Evolutionary conservation across 257 asterid genomes (phyloP).

Genomic region (Solanum chiquidenum): DNA sequence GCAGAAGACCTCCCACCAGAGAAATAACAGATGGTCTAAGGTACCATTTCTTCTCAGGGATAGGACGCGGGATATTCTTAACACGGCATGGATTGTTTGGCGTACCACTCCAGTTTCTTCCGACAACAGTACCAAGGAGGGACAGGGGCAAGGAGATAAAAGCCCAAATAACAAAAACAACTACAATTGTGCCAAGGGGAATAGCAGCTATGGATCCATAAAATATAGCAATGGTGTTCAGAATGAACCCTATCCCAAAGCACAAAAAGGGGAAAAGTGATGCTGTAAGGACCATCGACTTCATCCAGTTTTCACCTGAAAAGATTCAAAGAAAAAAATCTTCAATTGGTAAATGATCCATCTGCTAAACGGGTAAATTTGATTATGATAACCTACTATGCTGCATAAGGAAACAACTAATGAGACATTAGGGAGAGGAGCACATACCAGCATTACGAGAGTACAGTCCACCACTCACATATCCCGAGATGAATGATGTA

Average conservation of each 20-base stretch:
- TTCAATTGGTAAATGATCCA: neutral
- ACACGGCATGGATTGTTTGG: slow-evolving; percentile 83
- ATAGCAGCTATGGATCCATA: slow-evolving; percentile 75
- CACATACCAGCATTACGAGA: slow-evolving; percentile 66
- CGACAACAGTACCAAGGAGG: slow-evolving; percentile 70
- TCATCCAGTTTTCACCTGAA: slow-evolving; percentile 75
- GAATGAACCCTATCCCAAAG: slow-evolving; percentile 50
- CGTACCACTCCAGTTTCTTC: slow-evolving; percentile 73
- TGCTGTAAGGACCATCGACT: slow-evolving; percentile 74
- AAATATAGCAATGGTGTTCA: slow-evolving; percentile 65
- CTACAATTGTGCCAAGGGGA: slow-evolving; percentile 66
- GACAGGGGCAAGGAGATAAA: slow-evolving; percentile 75
- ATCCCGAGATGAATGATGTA: slow-evolving; percentile 79
- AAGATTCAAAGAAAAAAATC: neutral
- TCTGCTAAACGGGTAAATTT: neutral
- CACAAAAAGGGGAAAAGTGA: slow-evolving; percentile 74
- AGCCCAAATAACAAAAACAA: slow-evolving; percentile 67
- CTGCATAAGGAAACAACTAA: neutral
- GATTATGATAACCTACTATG: neutral
- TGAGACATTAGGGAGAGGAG: neutral
- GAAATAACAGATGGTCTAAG: slow-evolving; percentile 59
- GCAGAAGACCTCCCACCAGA: slow-evolving; percentile 79
- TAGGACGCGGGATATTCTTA: slow-evolving; percentile 82
- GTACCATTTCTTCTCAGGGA: slow-evolving; percentile 75
- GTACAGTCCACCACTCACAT: slow-evolving; percentile 76